These are phyloP conservation scores for Haematococcus lacustris DNA, from an alignment of 139 green algal genomes.

Conservation along the genomic window DNA sequence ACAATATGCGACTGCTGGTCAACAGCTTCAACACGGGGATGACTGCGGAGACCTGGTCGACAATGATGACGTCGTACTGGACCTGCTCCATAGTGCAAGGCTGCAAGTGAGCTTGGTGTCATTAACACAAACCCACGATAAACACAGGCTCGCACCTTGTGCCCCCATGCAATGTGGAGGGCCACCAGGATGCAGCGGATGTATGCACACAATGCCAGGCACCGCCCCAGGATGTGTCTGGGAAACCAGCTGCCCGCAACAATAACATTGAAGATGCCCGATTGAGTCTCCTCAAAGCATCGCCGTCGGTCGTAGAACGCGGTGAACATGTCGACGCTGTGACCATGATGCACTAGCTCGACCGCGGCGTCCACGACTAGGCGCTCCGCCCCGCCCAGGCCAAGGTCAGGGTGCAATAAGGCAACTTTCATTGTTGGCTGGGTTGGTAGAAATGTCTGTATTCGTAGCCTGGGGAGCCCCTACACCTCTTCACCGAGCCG, in stretches of 20 bases:
- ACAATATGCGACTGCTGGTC: conserved; percentile 62
- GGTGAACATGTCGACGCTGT: conserved; percentile 89
- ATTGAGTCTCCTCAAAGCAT: conserved; percentile 87
- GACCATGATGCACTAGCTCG: conserved; percentile 66
- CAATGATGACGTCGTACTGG: conserved; percentile 75
- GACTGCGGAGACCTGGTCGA: conserved; percentile 71
- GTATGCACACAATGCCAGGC: conserved; percentile 79
- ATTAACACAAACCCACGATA: no score
- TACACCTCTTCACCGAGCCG: no score
- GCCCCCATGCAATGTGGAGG: conserved; percentile 54
- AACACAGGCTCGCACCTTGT: no score
- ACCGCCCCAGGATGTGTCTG: conserved; percentile 51
- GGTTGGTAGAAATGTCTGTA: no score
- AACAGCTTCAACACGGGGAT: conserved; percentile 69
- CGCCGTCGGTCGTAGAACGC: conserved; percentile 72
- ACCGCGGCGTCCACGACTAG: conserved; percentile 90
- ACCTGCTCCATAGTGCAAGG: no score
- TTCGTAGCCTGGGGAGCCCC: no score
- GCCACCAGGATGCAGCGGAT: conserved; percentile 72
- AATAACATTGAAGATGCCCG: conserved; percentile 65
- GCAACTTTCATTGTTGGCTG: conserved; percentile 62
- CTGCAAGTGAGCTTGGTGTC: no score
- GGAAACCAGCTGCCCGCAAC: conserved; percentile 84
- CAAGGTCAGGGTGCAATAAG: conserved; percentile 90
- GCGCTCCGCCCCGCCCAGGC: conserved; percentile 88